Base-by-base conservation (phyloP, 345 rosid species). In the Brassica carinata region DNA sequence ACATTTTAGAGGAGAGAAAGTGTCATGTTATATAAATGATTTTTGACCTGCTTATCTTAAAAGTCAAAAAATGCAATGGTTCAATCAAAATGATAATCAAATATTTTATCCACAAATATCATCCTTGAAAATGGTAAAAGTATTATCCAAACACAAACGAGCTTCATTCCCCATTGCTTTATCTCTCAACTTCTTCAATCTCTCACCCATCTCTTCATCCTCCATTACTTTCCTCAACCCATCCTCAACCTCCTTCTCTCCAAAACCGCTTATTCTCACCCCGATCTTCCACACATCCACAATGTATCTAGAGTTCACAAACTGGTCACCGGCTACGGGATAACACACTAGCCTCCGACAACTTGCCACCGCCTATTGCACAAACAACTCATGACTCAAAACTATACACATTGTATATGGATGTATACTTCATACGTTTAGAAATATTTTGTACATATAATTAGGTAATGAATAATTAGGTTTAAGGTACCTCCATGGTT, bases 321-420 rank as follows among this genome's bases (percentile, higher is more conserved):
- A 92, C 79, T 94, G 98, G 66, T 94, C 96, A 7, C 97, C 98
- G 0, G 93, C 97, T 0, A 94, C 84, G 0, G 98, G 96, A 69
- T 85, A 90, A 77, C 98, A 94, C 31, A 94, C 26, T 17, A 92
- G 83, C 38, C 81, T 80, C 58, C 83, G 84, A 5, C 63, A 76
- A 75, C 53, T 75, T 14, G 71, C 83, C 80, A 81, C 76, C 18
- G 80, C 80, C 74, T 73, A 72, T 64, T 51, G 26, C 57, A 29
- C 67, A 72, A 65, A 0, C 8, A 72, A 29, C 14, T 61, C 30
- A 5, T 17, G 33, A 36, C 38, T 36, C 38, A 19, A 70, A 13
- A 19, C 7, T 1, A 45, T 26, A 36, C 63, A 43, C 65, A 5
- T 51, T 51, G 53, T 45, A 13, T 11, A 45, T 45, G 53, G 53